phyloP scores from a whole-genome alignment of 1,284 basidiomycete genomes.

The Cryptococcus floricola region DNA sequence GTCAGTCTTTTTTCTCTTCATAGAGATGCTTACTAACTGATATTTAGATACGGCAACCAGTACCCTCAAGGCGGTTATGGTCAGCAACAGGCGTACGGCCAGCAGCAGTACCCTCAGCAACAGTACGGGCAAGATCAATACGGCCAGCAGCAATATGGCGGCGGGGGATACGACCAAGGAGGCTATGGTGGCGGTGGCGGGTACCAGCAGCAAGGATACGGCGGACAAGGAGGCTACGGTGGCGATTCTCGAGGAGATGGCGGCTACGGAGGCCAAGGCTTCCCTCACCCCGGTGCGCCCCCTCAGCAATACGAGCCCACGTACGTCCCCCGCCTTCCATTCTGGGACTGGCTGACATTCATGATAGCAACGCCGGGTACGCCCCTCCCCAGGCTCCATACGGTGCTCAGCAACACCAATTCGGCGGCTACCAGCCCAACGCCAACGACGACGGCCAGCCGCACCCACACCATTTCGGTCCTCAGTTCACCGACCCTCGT shows the following conservation, averaged over 20 bases:
- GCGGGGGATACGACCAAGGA: background rate
- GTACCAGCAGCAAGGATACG: background rate
- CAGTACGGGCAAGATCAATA: background rate
- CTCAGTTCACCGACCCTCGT: constrained; percentile 49
- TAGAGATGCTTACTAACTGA: background rate
- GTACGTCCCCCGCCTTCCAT: background rate
- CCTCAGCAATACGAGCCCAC: constrained; percentile 11
- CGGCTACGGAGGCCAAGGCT: background rate
- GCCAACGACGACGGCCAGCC: constrained; percentile 5
- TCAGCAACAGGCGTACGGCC: background rate
- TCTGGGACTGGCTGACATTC: background rate
- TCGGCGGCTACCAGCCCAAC: background rate
- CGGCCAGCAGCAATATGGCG: background rate
- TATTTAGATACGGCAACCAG: too few species aligned
- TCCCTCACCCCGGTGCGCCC: constrained; percentile 2
- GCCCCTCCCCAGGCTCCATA: constrained; percentile 8
- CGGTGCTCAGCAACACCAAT: constrained; percentile 2
- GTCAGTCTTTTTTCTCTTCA: background rate
- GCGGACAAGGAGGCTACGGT: background rate
- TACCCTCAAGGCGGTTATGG: background rate
- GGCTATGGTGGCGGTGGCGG: background rate
- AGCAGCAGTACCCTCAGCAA: background rate
- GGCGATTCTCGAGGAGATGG: background rate
- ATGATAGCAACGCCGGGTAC: constrained; percentile 9
- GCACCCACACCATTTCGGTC: constrained; percentile 62